Conservation (phyloP, 139 green algal genomes). For the Haematococcus lacustris region DNA sequence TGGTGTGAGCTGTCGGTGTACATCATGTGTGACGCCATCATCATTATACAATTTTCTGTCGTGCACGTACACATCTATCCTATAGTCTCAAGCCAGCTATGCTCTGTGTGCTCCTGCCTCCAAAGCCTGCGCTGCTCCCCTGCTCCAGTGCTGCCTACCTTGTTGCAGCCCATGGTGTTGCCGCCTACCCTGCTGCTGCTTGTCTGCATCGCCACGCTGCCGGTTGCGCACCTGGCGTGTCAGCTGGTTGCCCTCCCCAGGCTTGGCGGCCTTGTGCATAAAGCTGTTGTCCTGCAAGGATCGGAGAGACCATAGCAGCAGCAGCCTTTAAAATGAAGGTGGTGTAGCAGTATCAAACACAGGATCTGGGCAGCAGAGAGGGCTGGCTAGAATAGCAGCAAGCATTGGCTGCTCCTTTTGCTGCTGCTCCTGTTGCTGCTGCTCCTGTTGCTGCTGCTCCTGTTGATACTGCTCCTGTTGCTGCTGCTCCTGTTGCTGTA, state of each 20-base stretch:
- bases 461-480: not conserved
- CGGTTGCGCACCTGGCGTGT: slow-evolving; percentile 19
- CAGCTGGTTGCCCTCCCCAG: slow-evolving; percentile 14
- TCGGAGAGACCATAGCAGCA: not conserved
- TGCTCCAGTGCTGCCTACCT: no score
- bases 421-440: not conserved
- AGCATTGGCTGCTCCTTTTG: not conserved
- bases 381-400: not conserved
- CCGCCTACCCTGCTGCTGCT: not conserved
- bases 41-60: no score
- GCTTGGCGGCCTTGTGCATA: slow-evolving; percentile 58
- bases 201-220: not conserved
- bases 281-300: slow-evolving; percentile 74
- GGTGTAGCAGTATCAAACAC: not conserved
- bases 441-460: not conserved
- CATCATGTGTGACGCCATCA: no score
- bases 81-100: no score
- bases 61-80: no score
- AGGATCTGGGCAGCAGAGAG: not conserved
- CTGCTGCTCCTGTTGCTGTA: no score
- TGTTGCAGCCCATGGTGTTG: no score
- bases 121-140: no score
- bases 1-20: no score
- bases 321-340: not conserved
- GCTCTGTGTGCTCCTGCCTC: no score